These are phyloP conservation scores for Blastocystis sp. DNA, from an alignment of 352 stramenopile genomes.

Conservation along the genomic window DNA sequence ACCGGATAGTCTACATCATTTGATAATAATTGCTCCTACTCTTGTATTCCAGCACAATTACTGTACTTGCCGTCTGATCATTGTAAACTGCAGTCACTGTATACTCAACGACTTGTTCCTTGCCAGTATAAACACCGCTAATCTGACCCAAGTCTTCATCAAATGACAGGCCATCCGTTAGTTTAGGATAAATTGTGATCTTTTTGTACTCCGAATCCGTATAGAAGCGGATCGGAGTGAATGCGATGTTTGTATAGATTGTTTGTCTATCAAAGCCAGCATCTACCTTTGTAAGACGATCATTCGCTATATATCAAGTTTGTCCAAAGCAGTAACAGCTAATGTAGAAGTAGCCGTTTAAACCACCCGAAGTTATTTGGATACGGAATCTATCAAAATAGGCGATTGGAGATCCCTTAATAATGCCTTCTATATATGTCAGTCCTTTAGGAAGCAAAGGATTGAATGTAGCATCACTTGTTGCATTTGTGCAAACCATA, in stretches of 20 bases:
- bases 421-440: neutral
- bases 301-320: neutral
- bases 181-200: neutral
- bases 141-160: neutral
- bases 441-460: neutral
- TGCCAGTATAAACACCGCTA: neutral
- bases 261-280: neutral
- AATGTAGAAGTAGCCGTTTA: neutral
- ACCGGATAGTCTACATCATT: neutral
- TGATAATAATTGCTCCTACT: neutral
- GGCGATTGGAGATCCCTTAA: neutral
- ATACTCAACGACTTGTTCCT: neutral
- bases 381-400: neutral
- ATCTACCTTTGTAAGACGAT: neutral
- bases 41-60: neutral
- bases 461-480: neutral
- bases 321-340: neutral
- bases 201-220: neutral
- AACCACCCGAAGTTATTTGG: neutral
- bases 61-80: neutral
- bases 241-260: neutral
- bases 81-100: neutral
- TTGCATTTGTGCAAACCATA: neutral
- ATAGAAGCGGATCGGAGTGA: neutral
- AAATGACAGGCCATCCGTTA: neutral